Conservation (phyloP, 2,329 filamentous ascomycete genomes). For the Grosmannia penicillata region DNA sequence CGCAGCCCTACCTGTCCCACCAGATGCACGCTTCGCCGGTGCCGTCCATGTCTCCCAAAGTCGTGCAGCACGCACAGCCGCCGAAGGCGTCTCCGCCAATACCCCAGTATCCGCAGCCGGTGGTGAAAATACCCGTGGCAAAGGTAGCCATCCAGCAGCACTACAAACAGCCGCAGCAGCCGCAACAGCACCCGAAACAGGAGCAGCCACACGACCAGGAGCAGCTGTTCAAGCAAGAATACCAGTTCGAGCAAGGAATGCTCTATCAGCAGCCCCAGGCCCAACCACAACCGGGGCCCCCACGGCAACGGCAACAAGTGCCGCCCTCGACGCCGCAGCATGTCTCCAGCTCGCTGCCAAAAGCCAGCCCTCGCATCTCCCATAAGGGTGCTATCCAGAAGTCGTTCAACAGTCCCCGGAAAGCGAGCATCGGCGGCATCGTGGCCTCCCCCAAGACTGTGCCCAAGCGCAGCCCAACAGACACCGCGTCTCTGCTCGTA, state of each 20-base stretch:
- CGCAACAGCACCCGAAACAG: neutral
- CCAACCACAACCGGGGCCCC: neutral
- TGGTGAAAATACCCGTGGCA: constrained; percentile 4
- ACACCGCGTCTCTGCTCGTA: constrained; percentile 46
- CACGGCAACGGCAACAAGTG: neutral
- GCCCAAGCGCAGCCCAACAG: constrained; percentile 25
- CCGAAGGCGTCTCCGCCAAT: constrained; percentile 4
- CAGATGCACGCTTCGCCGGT: neutral
- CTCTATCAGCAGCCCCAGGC: neutral
- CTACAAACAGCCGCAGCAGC: neutral
- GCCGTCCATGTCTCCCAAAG: neutral
- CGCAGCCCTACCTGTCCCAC: constrained; percentile 6
- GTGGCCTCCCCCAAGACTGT: constrained; percentile 19
- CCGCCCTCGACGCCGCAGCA: constrained; percentile 7
- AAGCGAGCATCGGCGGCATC: constrained; percentile 13
- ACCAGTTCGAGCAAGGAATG: too few species aligned
- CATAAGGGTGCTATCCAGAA: constrained; percentile 10
- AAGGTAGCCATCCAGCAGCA: neutral
- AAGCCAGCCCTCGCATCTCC: constrained; percentile 8
- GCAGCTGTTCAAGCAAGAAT: too few species aligned
- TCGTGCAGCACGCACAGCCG: neutral
- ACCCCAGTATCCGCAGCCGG: constrained; percentile 5
- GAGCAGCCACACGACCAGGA: too few species aligned
- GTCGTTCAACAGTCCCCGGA: constrained; percentile 8
- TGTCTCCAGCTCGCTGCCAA: constrained; percentile 4